Evolutionary conservation across 129 eudicot species (phyloP), one percentile per base, ranked within the genome.

Genomic region (Deinandra increscens): DNA sequence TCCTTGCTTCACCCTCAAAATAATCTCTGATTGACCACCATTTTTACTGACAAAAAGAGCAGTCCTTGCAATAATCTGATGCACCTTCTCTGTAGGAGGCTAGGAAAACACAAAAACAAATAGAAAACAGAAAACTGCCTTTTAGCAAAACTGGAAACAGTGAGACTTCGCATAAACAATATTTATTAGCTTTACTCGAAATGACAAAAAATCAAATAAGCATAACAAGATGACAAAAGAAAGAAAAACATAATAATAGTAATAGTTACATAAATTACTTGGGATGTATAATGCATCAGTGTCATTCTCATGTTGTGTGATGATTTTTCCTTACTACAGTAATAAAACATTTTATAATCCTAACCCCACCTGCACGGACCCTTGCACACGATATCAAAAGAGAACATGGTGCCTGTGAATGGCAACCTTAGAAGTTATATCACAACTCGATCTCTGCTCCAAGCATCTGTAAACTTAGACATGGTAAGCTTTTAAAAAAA

Each of bases 401-500:
- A 83, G 74, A 86, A 92, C 87, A 88, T 84, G 91, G 91, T 84
- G 94, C 91, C 96, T 68, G 82, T 82, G 94, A 82, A 77, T 83
- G 88, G 87, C 95, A 84, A 86, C 91, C 95, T 82, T 88, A 80
- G 76, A 81, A 26, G 31, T 26, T 26, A 26, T 26, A 26, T 84
- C 95, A 93, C 73, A 85, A 87, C 87, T 72, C 81, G 88, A 73
- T 81, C 87, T 79, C 90, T 85, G 97, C 97, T 87, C 93, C 99
- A 55, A 85, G 97, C 82, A 87, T 94, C 99, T 94, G 99, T 89
- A 86, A 90, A 87, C 95, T 85, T 90, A 82, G 94, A 90, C 89
- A 89, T 79, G 81, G 91, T 85, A 85, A 87, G 95, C 96, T 84
- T 89, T 81, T 80, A 88, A 89, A 75, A 70, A 84, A 83, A 86